Evolutionary conservation across 75 land plant genomes (phyloP).

Genomic region (Selaginella tamariscina): DNA sequence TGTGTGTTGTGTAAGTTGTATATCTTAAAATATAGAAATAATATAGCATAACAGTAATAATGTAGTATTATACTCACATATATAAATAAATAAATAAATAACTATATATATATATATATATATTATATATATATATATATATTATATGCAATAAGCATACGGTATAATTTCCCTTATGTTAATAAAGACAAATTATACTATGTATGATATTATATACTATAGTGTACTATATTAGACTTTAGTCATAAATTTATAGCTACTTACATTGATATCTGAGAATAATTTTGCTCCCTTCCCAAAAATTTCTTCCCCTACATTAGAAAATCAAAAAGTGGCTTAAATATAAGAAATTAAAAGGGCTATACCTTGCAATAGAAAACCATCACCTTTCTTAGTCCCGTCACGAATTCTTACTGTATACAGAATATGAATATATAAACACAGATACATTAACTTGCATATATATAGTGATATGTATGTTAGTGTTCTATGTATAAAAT

Average conservation of each 20-base stretch:
- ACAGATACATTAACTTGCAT: too few relatives aligned
- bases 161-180: conserved; percentile 11
- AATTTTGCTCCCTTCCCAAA: neutral
- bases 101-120: too few relatives aligned
- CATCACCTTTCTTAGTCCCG: neutral
- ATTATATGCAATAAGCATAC: too few relatives aligned
- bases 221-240: neutral
- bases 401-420: too few relatives aligned
- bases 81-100: conserved; percentile 5
- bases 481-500: neutral
- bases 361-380: neutral
- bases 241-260: neutral
- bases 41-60: conserved; percentile 14
- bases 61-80: neutral
- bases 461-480: neutral
- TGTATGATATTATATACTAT: neutral
- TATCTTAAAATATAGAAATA: neutral
- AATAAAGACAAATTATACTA: neutral
- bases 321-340: neutral
- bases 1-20: too few relatives aligned
- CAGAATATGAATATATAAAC: too few relatives aligned
- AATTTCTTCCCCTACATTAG: neutral
- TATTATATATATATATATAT: too few relatives aligned
- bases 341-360: neutral
- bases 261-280: neutral